Evolutionary conservation across 768 basidiomycete species (phyloP).

Genomic region (Lepiota subincarnata): DNA sequence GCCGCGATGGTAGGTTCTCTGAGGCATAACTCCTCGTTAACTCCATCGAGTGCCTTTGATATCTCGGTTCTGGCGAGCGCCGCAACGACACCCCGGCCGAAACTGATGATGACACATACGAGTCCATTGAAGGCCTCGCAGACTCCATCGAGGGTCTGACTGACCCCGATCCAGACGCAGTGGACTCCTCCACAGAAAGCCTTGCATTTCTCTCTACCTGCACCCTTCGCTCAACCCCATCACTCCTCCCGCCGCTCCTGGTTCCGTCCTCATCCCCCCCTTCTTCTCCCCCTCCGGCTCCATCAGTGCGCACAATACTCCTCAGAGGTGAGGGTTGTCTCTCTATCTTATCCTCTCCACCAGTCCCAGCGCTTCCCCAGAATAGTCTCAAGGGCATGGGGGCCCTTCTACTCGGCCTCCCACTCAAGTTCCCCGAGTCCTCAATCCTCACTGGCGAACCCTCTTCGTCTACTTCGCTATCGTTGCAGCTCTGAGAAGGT

Average conservation of each 20-base stretch:
- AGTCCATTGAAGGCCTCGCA: conserved; percentile 16
- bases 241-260: not conserved
- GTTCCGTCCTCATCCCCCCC: not conserved
- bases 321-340: conserved; percentile 6
- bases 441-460: not conserved
- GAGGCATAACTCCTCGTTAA: not conserved
- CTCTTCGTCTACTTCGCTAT: not conserved
- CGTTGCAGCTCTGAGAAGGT: not conserved
- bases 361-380: not conserved
- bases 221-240: not conserved
- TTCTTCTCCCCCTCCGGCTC: not conserved
- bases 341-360: not conserved
- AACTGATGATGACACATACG: conserved; percentile 6
- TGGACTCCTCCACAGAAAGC: conserved; percentile 2
- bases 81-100: not conserved
- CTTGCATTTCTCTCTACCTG: not conserved
- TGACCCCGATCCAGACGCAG: not conserved
- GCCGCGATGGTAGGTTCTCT: not conserved
- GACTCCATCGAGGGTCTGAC: conserved; percentile 20
- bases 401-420: not conserved
- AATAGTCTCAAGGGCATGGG: not conserved
- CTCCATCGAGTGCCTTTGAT: conserved; percentile 14
- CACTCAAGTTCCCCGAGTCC: not conserved
- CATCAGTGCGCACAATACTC: conserved; percentile 3
- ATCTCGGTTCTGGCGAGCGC: conserved; percentile 14